Conservation (phyloP, 257 asterid genomes). For the Scutellaria minor region DNA sequence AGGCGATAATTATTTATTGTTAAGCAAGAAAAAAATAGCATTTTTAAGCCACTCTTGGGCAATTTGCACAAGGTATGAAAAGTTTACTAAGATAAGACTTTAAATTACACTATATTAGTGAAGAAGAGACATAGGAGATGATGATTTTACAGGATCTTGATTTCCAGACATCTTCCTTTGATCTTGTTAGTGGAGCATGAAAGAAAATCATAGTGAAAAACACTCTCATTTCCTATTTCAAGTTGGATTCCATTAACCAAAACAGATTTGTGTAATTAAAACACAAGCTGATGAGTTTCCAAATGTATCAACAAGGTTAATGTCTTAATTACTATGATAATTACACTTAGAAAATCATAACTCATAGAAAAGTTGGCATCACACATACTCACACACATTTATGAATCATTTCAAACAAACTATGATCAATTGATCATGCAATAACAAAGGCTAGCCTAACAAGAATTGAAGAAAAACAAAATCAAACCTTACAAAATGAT, state of each 20-base stretch:
- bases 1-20: background rate
- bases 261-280: background rate
- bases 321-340: too few relatives aligned
- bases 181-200: background rate
- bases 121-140: conserved; percentile 9
- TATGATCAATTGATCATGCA: background rate
- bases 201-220: background rate
- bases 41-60: background rate
- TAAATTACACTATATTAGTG: background rate
- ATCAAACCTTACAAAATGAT: background rate
- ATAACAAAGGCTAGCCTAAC: background rate
- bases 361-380: background rate
- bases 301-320: background rate
- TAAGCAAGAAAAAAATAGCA: background rate
- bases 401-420: background rate
- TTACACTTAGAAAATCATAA: background rate
- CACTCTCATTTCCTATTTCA: background rate
- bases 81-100: background rate
- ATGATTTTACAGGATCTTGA: background rate
- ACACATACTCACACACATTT: background rate
- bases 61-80: background rate
- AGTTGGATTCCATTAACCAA: background rate
- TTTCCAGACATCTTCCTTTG: background rate
- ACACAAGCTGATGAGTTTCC: background rate
- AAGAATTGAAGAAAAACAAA: background rate